phyloP scores from a whole-genome alignment of 305 asterid genomes.

The Fraxinus velutina region DNA sequence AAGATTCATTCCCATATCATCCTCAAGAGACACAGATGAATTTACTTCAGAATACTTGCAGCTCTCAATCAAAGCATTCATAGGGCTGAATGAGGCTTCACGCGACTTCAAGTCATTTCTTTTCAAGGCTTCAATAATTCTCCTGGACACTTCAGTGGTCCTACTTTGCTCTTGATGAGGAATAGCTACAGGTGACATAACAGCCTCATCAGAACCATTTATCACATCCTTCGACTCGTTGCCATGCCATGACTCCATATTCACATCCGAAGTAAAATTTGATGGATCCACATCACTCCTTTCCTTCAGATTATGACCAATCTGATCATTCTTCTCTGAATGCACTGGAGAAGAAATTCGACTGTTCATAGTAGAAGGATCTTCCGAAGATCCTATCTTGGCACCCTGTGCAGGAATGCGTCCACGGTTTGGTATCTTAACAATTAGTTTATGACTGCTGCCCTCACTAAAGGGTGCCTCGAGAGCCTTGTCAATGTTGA shows the following conservation, averaged over 20 bases:
- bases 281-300: constrained; percentile 36
- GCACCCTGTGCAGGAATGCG: constrained; percentile 51
- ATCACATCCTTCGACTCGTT: constrained; percentile 41
- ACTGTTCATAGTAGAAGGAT: constrained; percentile 42
- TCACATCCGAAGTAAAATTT: constrained; percentile 30
- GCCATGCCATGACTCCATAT: constrained; percentile 42
- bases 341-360: constrained; percentile 53
- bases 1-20: constrained; percentile 64
- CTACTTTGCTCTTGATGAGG: constrained; percentile 44
- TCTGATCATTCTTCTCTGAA: constrained; percentile 41
- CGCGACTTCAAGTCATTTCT: constrained; percentile 35
- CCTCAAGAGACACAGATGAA: constrained; percentile 41
- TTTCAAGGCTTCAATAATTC: constrained; percentile 35
- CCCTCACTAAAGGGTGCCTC: constrained; percentile 42
- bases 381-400: constrained; percentile 50
- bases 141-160: constrained; percentile 35
- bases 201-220: constrained; percentile 45
- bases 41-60: constrained; percentile 53
- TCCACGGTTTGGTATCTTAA: constrained; percentile 47
- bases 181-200: constrained; percentile 38
- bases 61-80: constrained; percentile 66
- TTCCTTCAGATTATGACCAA: constrained; percentile 34
- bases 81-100: constrained; percentile 47
- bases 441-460: constrained; percentile 52
- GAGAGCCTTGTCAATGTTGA: constrained; percentile 32